Percentiles rank a stretch among this genome's conserved stretches.
phyloP scores from a whole-genome alignment of 2,329 filamentous ascomycete species.

The Mycosphaerella arachidis region DNA sequence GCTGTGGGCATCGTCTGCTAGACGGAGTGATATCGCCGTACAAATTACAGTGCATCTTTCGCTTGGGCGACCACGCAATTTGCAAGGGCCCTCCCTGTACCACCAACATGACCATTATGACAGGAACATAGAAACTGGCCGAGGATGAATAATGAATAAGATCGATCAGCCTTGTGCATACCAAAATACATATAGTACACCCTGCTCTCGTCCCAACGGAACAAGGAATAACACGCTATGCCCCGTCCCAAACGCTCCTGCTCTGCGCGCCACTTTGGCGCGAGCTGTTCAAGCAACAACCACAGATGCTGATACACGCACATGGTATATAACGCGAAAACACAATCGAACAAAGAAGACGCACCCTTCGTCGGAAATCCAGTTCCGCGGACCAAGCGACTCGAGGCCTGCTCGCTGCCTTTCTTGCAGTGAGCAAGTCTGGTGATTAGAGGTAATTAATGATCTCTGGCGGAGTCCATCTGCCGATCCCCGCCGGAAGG shows the following conservation, averaged over 20 bases:
- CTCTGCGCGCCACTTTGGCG: conserved; percentile 7
- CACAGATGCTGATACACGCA: conserved; percentile 22
- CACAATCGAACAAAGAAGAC: conserved; percentile 9
- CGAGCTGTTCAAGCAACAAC: conserved; percentile 4
- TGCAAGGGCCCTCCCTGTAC: neutral
- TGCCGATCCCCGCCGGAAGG: neutral
- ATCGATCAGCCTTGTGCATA: conserved; percentile 7
- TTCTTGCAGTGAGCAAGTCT: conserved; percentile 1
- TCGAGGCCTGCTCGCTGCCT: conserved; percentile 1
- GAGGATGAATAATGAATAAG: neutral
- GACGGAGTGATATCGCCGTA: neutral
- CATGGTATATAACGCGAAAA: conserved; percentile 24
- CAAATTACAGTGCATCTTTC: neutral
- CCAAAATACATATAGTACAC: conserved; percentile 17
- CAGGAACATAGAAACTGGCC: neutral
- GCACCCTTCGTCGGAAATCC: neutral
- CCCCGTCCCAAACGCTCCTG: conserved; percentile 1
- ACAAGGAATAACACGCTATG: conserved; percentile 15
- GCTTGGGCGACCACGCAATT: neutral
- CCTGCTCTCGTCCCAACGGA: neutral
- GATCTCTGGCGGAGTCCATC: neutral
- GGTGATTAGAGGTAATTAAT: conserved; percentile 4
- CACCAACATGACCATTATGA: neutral
- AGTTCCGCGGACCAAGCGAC: conserved; percentile 9
- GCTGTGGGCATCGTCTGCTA: neutral